Evolutionary conservation across 176 grass and related monocot species (phyloP).

Genomic region (Coix lacrymajobi): DNA sequence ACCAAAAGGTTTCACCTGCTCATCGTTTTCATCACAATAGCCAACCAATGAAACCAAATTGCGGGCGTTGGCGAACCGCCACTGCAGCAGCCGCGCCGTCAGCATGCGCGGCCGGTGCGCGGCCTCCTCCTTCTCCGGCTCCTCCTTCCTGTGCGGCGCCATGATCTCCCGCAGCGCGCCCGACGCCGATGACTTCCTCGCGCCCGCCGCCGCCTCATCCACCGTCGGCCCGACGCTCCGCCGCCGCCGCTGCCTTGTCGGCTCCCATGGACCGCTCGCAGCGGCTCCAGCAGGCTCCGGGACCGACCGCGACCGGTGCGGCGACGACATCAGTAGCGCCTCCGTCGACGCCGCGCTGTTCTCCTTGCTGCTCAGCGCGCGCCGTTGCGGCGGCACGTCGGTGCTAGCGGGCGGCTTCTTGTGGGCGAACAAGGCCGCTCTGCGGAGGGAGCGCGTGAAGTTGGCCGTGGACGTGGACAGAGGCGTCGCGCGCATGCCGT

Average conservation of each 20-base stretch:
- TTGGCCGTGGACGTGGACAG: constrained; percentile 42
- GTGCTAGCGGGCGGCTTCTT: constrained; percentile 24
- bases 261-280: constrained; percentile 14
- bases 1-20: constrained; percentile 60
- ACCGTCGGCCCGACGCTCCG: not conserved
- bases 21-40: constrained; percentile 89
- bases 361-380: constrained; percentile 29
- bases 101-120: constrained; percentile 53
- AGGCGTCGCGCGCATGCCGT: constrained; percentile 33
- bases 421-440: constrained; percentile 16
- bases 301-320: no score
- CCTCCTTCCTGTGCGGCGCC: constrained; percentile 40
- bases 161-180: constrained; percentile 44
- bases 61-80: constrained; percentile 83
- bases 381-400: constrained; percentile 8
- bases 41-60: constrained; percentile 89
- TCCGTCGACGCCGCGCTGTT: not conserved
- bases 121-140: constrained; percentile 48
- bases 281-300: constrained; percentile 25
- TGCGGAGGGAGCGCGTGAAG: constrained; percentile 40
- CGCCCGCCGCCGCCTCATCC: not conserved
- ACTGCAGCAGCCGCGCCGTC: constrained; percentile 57
- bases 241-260: constrained; percentile 24
- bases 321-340: not conserved
- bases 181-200: not conserved